phyloP scores from a whole-genome alignment of 2,329 filamentous ascomycete species.

The Plenodomus lindquistii region DNA sequence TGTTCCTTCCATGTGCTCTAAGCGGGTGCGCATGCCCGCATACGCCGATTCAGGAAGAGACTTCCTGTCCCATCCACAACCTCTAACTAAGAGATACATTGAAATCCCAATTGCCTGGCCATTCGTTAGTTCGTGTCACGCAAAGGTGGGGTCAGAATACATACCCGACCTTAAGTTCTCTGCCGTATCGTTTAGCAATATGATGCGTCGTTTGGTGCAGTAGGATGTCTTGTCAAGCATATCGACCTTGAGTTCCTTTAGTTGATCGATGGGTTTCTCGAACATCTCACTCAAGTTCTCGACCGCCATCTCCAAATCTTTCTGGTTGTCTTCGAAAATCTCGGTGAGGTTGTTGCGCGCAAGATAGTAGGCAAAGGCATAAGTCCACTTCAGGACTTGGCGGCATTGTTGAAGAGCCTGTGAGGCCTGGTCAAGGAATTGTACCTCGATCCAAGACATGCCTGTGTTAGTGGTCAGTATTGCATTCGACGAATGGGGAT shows the following conservation, averaged over 20 bases:
- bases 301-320: constrained; percentile 95
- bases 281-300: constrained; percentile 99
- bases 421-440: constrained; percentile 91
- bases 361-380: constrained; percentile 98
- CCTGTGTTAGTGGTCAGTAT: not conserved
- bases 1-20: too few relatives aligned
- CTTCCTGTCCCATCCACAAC: not conserved
- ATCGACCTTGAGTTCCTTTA: constrained; percentile 87
- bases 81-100: constrained; percentile 31
- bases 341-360: constrained; percentile 92
- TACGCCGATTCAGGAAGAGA: not conserved
- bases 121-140: constrained; percentile 10
- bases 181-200: constrained; percentile 88
- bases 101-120: constrained; percentile 36
- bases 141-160: constrained; percentile 31
- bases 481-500: not conserved
- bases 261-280: constrained; percentile 88
- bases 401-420: constrained; percentile 93
- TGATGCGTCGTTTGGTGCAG: constrained; percentile 89
- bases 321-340: constrained; percentile 99
- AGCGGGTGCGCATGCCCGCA: not conserved
- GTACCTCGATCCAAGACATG: constrained; percentile 99
- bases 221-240: constrained; percentile 99
- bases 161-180: constrained; percentile 86
- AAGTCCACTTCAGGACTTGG: constrained; percentile 99